These are phyloP conservation scores for Fonsecaea monophora DNA, from an alignment of 2,329 filamentous ascomycete genomes.

Conservation along the genomic window DNA sequence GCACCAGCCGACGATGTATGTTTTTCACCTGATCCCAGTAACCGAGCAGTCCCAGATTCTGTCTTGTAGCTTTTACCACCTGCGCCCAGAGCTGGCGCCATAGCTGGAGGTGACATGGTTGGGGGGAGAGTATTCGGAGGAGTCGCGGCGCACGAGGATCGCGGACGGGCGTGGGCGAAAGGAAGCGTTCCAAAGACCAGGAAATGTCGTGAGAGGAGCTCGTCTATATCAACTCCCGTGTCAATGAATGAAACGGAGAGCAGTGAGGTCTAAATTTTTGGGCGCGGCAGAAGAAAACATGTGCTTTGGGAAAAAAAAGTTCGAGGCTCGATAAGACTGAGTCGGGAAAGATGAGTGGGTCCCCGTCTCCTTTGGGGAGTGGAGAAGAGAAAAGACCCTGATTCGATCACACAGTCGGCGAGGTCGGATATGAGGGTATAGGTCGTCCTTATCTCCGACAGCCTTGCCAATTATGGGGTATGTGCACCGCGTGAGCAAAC, in stretches of 20 bases:
- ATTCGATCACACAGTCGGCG: no score
- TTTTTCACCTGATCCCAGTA: constrained; percentile 82
- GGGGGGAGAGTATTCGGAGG: not conserved
- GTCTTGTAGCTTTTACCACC: constrained; percentile 72
- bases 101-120: constrained; percentile 36
- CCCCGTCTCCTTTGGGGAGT: constrained; percentile 8
- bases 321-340: constrained; percentile 5
- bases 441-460: constrained; percentile 14
- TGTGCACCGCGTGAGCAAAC: not conserved
- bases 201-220: not conserved
- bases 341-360: constrained; percentile 6
- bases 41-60: constrained; percentile 86
- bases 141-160: not conserved
- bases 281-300: constrained; percentile 8
- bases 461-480: constrained; percentile 7
- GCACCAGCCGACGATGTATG: not conserved
- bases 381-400: constrained; percentile 9
- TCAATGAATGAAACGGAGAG: not conserved
- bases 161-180: not conserved
- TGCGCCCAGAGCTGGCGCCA: constrained; percentile 44
- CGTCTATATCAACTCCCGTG: not conserved
- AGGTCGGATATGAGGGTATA: not conserved
- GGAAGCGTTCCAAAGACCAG: not conserved
- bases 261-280: not conserved
- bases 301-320: constrained; percentile 6